Percentiles rank a stretch among this genome's conserved stretches.
These are phyloP conservation scores for Kurtzmaniella fragi DNA, from an alignment of 805 yeast genomes.

Conservation along the genomic window DNA sequence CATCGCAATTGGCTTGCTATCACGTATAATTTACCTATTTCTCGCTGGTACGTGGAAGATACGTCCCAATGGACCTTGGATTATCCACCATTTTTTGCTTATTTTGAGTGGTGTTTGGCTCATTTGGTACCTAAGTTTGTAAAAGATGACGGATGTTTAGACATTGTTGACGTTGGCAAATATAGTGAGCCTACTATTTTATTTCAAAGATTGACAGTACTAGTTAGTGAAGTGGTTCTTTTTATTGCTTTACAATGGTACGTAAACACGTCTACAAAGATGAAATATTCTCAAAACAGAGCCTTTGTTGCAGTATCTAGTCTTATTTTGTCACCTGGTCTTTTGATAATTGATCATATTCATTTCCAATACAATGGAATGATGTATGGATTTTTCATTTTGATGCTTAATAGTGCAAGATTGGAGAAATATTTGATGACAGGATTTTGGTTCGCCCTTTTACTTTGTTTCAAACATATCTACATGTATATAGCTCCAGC, in stretches of 20 bases:
- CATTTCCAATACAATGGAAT: conserved; percentile 97
- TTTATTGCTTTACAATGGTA: conserved; percentile 69
- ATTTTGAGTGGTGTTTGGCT: conserved; percentile 80
- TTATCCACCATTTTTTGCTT: conserved; percentile 97
- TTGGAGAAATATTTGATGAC: conserved; percentile 51
- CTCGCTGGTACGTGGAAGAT: conserved; percentile 76
- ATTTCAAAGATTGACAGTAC: conserved; percentile 80
- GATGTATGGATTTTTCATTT: conserved; percentile 77
- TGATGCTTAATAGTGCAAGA: conserved; percentile 69
- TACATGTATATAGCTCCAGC: conserved; percentile 93
- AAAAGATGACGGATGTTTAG: conserved; percentile 70
- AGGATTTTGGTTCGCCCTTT: conserved; percentile 65
- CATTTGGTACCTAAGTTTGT: conserved; percentile 64
- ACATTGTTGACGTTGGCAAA: conserved; percentile 55
- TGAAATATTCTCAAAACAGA: conserved; percentile 36
- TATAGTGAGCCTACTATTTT: conserved; percentile 77
- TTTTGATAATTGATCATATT: conserved; percentile 86
- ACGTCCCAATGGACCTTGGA: conserved; percentile 91
- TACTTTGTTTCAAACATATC: conserved; percentile 92
- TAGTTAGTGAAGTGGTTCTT: conserved; percentile 67
- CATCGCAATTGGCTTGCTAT: conserved; percentile 97
- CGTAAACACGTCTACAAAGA: conserved; percentile 40
- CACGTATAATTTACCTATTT: conserved; percentile 68
- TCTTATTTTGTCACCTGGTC: conserved; percentile 81
- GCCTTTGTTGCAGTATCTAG: conserved; percentile 78